Evolutionary conservation across 2,329 filamentous ascomycete genomes (phyloP), one percentile per base, ranked within the genome.

Genomic region (Fusarium burgessii): DNA sequence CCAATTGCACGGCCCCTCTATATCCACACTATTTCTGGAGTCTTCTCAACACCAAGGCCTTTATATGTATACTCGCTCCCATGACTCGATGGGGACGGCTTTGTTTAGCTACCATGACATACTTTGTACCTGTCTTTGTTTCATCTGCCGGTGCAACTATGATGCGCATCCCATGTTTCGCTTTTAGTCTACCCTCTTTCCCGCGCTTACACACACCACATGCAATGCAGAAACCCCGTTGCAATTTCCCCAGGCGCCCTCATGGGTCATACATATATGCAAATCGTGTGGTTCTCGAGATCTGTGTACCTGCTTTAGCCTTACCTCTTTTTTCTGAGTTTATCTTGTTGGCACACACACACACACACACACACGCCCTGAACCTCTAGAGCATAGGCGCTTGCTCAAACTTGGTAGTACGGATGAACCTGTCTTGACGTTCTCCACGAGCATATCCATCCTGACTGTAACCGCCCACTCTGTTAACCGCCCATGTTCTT

Each of bases 151-250:
- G 64, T 38, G 32, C 49, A 65, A 29, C 27, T 42, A 75, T 75
- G 73, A 75, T 71, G 63, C 57, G 62, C 73, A 74, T 70, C 62
- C 63, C 63, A 23, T 58, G 36, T 32, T 38, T 40, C 61, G 60
- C 66, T 25, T 46, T 52, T 75, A 71, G 66, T 58, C 64, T 43
- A 11, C 66, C 55, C 59, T 62, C 58, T 33, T 42, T 38, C 47
- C 32, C 63, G 62, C 64, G 62, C 63, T 65, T 71, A 52, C 70
- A 70, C 70, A 70, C 61, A 69, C 62, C 55, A 67, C 62, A 74
- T 75, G 73, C 73, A 71, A 74, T 76, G 74, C 73, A 72, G 23
- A 43, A 61, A 74, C 73, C 74, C 74, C 71, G 67, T 76, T 68
- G 47, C 73, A 62, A 75, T 75, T 76, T 76, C 71, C 72, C 63